Evolutionary conservation across 2,329 filamentous ascomycete species (phyloP), one percentile per base, ranked within the genome.

Genomic region (Nemania sp.): DNA sequence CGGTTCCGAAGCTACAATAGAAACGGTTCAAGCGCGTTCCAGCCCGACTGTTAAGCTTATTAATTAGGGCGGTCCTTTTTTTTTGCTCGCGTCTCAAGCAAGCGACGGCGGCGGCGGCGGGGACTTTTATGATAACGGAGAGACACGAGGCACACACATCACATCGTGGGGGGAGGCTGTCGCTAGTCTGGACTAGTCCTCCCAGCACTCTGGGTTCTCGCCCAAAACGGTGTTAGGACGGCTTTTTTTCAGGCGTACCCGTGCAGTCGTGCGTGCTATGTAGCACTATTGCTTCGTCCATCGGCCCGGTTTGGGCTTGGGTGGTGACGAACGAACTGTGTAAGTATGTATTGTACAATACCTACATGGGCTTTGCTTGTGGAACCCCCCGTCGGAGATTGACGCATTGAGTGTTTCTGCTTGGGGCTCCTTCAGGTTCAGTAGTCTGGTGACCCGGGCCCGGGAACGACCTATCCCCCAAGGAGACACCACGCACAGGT

Each of bases 171-270:
- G 51, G 45, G 18, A 10, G 20, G 35, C 18, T 32, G 5, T 38
- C 13, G 49, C 49, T 64, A 29, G 65, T 20, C 45, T 22, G 2
- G n/a, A n/a, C 64, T 63, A 59, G 59, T 47, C 24, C 29, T 67
- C 64, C 64, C 64, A 64, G 47, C 49, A 51, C 45, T 63, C 60
- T 54, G 64, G 64, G 32, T 67, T 55, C 27, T 8, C 49, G 20
- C 64, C 60, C 15, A 64, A 67, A 67, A 49, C 7, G 20, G 59
- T 53, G 24, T 24, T 67, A 55, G 59, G 13, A 20, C 5, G 24
- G n/a, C n/a, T n/a, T n/a, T n/a, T 20, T n/a, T 53, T 26, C n/a
- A 35, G n/a, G 53, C 56, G n/a, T n/a, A 29, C 45, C 41, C 54
- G 26, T 22, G 18, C 20, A 15, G 13, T 43, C n/a, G 35, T n/a